Conservation (phyloP, 2,329 filamentous ascomycete species). For the Cladophialophora immunda region DNA sequence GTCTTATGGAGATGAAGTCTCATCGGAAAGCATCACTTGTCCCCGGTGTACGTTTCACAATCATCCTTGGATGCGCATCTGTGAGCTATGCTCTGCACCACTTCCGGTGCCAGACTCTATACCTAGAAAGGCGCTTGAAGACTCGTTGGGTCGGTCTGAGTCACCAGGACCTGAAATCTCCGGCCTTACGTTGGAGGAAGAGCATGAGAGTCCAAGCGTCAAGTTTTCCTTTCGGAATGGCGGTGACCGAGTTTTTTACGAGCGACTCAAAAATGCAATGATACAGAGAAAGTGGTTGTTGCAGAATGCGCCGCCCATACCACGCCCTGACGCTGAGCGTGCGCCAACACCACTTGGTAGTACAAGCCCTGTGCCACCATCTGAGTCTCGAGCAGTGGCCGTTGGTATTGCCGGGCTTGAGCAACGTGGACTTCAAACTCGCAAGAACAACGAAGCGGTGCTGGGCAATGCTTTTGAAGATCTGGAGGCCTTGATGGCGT, state of each 20-base stretch:
- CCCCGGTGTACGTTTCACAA: slow-evolving; percentile 94
- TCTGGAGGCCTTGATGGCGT: slow-evolving; percentile 94
- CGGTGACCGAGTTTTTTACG: slow-evolving; percentile 88
- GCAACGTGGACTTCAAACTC: slow-evolving; percentile 80
- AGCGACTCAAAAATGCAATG: slow-evolving; percentile 85
- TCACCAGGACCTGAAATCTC: slow-evolving; percentile 79
- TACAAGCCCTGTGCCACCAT: slow-evolving; percentile 41
- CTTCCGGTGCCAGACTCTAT: slow-evolving; percentile 55
- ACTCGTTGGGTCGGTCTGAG: slow-evolving; percentile 63
- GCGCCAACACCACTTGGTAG: slow-evolving; percentile 27
- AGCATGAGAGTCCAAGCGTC: slow-evolving; percentile 75
- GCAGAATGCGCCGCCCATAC: slow-evolving; percentile 86
- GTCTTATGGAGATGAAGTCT: slow-evolving; percentile 20
- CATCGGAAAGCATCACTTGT: slow-evolving; percentile 60
- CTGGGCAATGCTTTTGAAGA: slow-evolving; percentile 97
- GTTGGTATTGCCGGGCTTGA: slow-evolving; percentile 94
- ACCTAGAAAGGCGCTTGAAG: slow-evolving; percentile 58
- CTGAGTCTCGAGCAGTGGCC: slow-evolving; percentile 60
- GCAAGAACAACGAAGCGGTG: slow-evolving; percentile 90
- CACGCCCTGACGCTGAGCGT: slow-evolving; percentile 62
- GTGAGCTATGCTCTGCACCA: slow-evolving; percentile 89
- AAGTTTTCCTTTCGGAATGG: slow-evolving; percentile 86
- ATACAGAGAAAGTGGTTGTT: slow-evolving; percentile 96
- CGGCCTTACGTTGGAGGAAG: slow-evolving; percentile 55
- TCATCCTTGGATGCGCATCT: slow-evolving; percentile 82